These are phyloP conservation scores for Bjerkandera adusta DNA, from an alignment of 1,284 basidiomycete genomes.

Conservation along the genomic window DNA sequence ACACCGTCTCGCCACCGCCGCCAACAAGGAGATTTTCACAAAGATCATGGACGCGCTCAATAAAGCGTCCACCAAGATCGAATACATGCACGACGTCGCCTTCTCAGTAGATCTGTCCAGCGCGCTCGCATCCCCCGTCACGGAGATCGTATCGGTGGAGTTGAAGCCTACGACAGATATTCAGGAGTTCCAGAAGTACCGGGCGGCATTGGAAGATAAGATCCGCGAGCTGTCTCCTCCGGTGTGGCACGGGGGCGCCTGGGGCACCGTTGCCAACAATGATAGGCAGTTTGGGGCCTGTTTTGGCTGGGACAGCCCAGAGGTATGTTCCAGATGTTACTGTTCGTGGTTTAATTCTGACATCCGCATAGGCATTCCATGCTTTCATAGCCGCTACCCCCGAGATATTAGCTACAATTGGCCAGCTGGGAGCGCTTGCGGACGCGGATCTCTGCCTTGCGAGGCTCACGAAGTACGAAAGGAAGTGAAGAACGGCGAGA, in stretches of 20 bases:
- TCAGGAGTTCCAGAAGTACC: background rate
- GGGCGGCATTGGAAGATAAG: background rate
- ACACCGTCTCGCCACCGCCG: slow-evolving; percentile 7
- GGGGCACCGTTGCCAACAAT: slow-evolving; percentile 3
- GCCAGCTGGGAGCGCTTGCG: background rate
- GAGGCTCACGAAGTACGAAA: background rate
- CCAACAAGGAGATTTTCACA: slow-evolving; percentile 4
- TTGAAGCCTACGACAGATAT: slow-evolving; percentile 4
- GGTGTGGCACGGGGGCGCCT: slow-evolving; percentile 4
- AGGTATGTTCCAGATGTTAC: slow-evolving; percentile 4
- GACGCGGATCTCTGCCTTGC: background rate
- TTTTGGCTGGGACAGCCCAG: slow-evolving; percentile 6
- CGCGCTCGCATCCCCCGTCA: slow-evolving; percentile 9
- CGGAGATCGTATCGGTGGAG: slow-evolving; percentile 10
- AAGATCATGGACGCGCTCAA: background rate
- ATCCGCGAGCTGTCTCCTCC: background rate
- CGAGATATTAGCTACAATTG: background rate
- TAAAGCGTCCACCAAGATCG: background rate
- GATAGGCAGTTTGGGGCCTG: slow-evolving; percentile 1
- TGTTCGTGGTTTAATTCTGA: background rate
- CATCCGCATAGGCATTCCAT: background rate
- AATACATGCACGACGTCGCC: slow-evolving; percentile 6
- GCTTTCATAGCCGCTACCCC: background rate
- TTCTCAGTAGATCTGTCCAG: slow-evolving; percentile 1
- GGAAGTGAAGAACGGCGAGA: too few relatives aligned